Evolutionary conservation across 2,329 filamentous ascomycete species (phyloP).

Genomic region (Pyricularia grisea): DNA sequence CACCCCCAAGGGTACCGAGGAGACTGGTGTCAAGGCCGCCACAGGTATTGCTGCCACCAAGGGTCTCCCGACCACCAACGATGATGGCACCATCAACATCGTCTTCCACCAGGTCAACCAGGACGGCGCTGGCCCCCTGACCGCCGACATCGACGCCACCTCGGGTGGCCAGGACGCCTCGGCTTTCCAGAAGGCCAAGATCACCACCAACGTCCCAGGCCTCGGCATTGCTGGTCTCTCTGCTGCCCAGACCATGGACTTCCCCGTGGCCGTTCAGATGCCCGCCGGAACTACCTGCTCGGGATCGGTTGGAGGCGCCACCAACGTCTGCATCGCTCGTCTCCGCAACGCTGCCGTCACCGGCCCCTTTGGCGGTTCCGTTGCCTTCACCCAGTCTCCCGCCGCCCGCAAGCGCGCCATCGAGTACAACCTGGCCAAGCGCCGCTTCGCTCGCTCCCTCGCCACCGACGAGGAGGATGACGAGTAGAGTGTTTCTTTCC

Average conservation of each 20-base stretch:
- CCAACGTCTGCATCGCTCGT: slow-evolving; percentile 56
- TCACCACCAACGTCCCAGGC: slow-evolving; percentile 54
- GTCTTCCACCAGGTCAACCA: slow-evolving; percentile 56
- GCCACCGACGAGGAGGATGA: slow-evolving; percentile 1
- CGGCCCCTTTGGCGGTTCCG: slow-evolving; percentile 58
- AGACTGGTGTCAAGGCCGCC: slow-evolving; percentile 43
- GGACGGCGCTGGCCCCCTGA: slow-evolving; percentile 56
- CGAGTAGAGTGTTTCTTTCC: background rate
- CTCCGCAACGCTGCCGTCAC: slow-evolving; percentile 52
- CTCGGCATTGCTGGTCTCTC: slow-evolving; percentile 46
- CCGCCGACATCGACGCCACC: slow-evolving; percentile 50
- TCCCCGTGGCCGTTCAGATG: slow-evolving; percentile 56
- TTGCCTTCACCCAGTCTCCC: slow-evolving; percentile 52
- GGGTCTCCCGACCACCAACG: slow-evolving; percentile 52
- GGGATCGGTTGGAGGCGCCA: slow-evolving; percentile 45
- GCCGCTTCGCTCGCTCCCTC: slow-evolving; percentile 7
- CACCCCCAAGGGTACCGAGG: slow-evolving; percentile 27
- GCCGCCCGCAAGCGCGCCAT: slow-evolving; percentile 53
- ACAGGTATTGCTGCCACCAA: slow-evolving; percentile 41
- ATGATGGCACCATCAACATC: slow-evolving; percentile 52
- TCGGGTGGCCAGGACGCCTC: slow-evolving; percentile 51
- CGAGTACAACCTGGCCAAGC: slow-evolving; percentile 36
- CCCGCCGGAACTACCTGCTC: slow-evolving; percentile 57
- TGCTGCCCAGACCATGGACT: slow-evolving; percentile 50
- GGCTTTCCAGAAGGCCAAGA: slow-evolving; percentile 50